phyloP scores from a whole-genome alignment of 495 filamentous ascomycete genomes.

The Poronia punctata region DNA sequence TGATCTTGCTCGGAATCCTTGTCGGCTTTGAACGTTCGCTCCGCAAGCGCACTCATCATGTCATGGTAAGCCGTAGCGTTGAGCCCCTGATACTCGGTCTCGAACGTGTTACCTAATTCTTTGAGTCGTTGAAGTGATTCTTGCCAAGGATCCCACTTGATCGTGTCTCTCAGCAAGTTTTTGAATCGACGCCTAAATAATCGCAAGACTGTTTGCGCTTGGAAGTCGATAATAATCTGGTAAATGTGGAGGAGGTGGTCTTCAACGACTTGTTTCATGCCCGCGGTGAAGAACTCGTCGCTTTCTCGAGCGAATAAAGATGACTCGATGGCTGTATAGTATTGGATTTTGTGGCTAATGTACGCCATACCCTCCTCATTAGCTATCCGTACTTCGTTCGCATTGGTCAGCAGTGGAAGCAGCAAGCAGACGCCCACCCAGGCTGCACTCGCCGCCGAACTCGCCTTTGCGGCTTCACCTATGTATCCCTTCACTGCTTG shows the following conservation, averaged over 20 bases:
- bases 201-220: slow-evolving; percentile 14
- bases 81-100: background rate
- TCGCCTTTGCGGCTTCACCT: slow-evolving; percentile 8
- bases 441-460: slow-evolving; percentile 12
- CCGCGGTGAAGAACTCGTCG: background rate
- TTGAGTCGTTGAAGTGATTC: slow-evolving; percentile 4
- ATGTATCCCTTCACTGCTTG: slow-evolving; percentile 12
- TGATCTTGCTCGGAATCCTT: background rate
- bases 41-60: background rate
- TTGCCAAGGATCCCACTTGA: slow-evolving; percentile 14
- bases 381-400: slow-evolving; percentile 10
- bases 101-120: background rate
- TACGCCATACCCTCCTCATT: slow-evolving; percentile 20
- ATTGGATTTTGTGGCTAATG: slow-evolving; percentile 17
- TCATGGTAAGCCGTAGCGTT: background rate
- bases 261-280: slow-evolving; percentile 10
- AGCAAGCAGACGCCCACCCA: slow-evolving; percentile 19
- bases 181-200: slow-evolving; percentile 17
- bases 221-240: slow-evolving; percentile 20
- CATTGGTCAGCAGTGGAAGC: slow-evolving; percentile 20
- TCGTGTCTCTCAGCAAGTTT: slow-evolving; percentile 14
- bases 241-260: slow-evolving; percentile 17
- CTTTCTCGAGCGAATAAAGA: slow-evolving; percentile 6
- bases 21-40: no score
- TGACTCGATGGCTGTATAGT: slow-evolving; percentile 20